Conservation (phyloP, 1,284 basidiomycete genomes). For the Cutaneotrichosporon cutaneum region DNA sequence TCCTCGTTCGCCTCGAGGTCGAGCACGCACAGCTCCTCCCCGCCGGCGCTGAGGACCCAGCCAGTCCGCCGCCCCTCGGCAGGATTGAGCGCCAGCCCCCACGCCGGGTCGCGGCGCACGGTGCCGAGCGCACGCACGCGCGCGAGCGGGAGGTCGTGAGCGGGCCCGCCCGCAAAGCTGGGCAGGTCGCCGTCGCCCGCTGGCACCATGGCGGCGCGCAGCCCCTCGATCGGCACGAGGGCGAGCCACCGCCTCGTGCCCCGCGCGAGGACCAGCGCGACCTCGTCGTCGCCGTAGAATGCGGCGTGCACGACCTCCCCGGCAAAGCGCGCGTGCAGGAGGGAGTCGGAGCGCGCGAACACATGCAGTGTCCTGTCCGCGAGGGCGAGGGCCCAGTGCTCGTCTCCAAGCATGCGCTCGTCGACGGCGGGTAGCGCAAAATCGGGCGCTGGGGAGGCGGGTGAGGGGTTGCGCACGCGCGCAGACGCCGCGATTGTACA, state of each 20-base stretch:
- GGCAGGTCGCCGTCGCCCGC: not conserved
- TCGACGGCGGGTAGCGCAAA: not conserved
- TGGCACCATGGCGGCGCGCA: not conserved
- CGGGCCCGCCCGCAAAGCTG: not conserved
- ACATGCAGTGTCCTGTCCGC: conserved; percentile 10
- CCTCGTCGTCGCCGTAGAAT: conserved; percentile 46
- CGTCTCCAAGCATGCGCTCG: conserved; percentile 7
- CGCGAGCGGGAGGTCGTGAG: conserved; percentile 9
- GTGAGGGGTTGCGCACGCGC: not conserved
- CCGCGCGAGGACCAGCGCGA: conserved; percentile 33
- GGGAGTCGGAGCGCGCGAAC: not conserved
- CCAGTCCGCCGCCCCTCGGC: conserved; percentile 36
- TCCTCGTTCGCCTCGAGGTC: conserved; percentile 46
- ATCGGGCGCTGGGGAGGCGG: not conserved
- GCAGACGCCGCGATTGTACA: conserved; percentile 2
- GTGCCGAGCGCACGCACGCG: conserved; percentile 24
- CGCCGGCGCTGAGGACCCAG: conserved; percentile 36
- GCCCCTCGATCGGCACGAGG: conserved; percentile 14
- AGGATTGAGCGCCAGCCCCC: conserved; percentile 41
- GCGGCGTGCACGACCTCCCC: conserved; percentile 20
- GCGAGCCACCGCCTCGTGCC: conserved; percentile 26
- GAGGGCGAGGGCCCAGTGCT: conserved; percentile 14
- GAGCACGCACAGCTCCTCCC: conserved; percentile 34
- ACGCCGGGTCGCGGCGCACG: not conserved
- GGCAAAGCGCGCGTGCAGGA: not conserved